Conservation (phyloP, 768 basidiomycete genomes). For the Pulveroboletus sp. region DNA sequence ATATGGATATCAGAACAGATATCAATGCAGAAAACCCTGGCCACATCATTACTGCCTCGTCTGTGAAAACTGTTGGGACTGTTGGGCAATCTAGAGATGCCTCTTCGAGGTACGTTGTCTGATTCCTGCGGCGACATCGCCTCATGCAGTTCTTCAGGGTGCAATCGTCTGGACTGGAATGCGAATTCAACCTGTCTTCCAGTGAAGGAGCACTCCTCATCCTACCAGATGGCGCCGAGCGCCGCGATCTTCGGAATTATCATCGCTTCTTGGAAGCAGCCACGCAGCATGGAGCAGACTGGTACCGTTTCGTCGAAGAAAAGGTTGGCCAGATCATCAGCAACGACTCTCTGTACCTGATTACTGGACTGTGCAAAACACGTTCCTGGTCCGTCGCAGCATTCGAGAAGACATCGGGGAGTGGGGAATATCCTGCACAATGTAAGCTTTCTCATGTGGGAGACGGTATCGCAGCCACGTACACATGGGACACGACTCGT, state of each 20-base stretch:
- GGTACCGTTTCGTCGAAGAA: constrained; percentile 27
- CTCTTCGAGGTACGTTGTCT: neutral
- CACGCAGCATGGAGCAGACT: constrained; percentile 17
- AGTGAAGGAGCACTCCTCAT: constrained; percentile 29
- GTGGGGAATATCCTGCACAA: neutral
- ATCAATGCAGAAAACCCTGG: no score
- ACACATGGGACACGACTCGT: constrained; percentile 8
- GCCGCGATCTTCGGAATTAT: no score
- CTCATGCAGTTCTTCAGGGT: neutral
- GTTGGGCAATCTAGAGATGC: neutral
- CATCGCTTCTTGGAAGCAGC: no score
- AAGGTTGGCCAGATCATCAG: constrained; percentile 10
- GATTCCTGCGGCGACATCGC: neutral
- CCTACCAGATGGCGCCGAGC: no score
- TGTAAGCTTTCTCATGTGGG: constrained; percentile 7
- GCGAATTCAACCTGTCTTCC: constrained; percentile 7
- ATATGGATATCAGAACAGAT: no score
- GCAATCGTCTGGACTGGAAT: neutral
- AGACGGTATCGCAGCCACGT: constrained; percentile 1
- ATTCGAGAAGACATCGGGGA: constrained; percentile 17
- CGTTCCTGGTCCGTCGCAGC: no score
- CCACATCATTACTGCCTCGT: no score
- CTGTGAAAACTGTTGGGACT: no score
- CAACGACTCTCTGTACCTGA: constrained; percentile 28
- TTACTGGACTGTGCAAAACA: no score